Evolutionary conservation across 805 yeast species (phyloP).

Genomic region (Cyberlindnera petersonii): DNA sequence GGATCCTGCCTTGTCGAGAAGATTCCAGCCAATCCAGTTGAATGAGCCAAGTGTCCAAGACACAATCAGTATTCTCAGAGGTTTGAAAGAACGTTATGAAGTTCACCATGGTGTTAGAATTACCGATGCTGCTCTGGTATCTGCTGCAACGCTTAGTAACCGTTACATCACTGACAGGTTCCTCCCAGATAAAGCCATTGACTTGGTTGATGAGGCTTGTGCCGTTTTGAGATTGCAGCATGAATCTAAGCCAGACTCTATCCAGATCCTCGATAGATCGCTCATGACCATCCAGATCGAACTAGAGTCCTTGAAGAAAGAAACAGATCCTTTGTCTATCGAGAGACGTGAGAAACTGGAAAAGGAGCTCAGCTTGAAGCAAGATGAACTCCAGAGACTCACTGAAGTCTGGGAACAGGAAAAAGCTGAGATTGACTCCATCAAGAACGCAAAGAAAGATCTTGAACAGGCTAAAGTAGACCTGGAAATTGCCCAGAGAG

Average conservation of each 20-base stretch:
- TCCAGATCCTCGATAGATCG: slow-evolving; percentile 80
- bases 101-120: slow-evolving; percentile 97
- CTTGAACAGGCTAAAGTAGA: slow-evolving; percentile 82
- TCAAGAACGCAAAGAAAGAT: slow-evolving; percentile 76
- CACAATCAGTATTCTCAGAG: slow-evolving; percentile 87
- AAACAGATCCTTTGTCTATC: slow-evolving; percentile 76
- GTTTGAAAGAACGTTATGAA: slow-evolving; percentile 89
- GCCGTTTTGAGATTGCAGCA: slow-evolving; percentile 92
- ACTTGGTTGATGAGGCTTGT: slow-evolving; percentile 95
- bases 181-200: slow-evolving; percentile 95
- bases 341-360: slow-evolving; percentile 78
- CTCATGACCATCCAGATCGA: slow-evolving; percentile 95
- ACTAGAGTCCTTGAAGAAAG: slow-evolving; percentile 88
- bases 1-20: slow-evolving; percentile 91
- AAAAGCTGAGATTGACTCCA: slow-evolving; percentile 65
- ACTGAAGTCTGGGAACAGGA: slow-evolving; percentile 88
- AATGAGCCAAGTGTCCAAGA: slow-evolving; percentile 89
- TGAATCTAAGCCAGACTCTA: slow-evolving; percentile 94
- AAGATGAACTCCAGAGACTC: slow-evolving; percentile 62
- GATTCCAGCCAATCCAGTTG: slow-evolving; percentile 85
- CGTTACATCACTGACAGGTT: slow-evolving; percentile 89
- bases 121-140: slow-evolving; percentile 86
- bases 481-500: slow-evolving; percentile 76
- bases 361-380: slow-evolving; percentile 57
- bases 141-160: slow-evolving; percentile 87